Evolutionary conservation across 1,284 basidiomycete genomes (phyloP).

Genomic region (Pseudomicrostroma phylloplanum): DNA sequence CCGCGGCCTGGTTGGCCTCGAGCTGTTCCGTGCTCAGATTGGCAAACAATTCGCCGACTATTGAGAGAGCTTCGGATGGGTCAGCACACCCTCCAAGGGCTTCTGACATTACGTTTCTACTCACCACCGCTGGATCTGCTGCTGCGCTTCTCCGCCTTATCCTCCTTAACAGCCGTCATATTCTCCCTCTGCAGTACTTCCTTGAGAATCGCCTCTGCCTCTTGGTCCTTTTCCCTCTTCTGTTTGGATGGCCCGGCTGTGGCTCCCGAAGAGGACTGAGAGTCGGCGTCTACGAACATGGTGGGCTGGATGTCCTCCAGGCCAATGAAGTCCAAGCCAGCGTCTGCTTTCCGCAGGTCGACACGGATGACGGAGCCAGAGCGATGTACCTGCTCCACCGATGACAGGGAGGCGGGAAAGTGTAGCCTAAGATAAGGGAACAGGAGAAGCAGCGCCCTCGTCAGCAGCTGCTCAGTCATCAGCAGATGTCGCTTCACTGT

Average conservation of each 20-base stretch:
- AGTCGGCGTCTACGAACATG: neutral
- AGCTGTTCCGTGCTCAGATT: neutral
- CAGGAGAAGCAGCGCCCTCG: neutral
- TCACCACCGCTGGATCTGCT: neutral
- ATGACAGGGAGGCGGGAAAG: neutral
- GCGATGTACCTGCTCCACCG: neutral
- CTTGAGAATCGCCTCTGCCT: neutral
- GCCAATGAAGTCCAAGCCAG: conserved; percentile 1
- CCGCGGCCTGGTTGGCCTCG: neutral
- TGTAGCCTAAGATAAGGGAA: neutral
- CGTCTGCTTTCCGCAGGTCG: neutral
- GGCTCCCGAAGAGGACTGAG: neutral
- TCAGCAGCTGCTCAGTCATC: neutral
- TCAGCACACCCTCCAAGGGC: no score
- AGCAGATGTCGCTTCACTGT: neutral
- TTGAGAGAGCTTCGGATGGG: no score
- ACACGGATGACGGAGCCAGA: neutral
- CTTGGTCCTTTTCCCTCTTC: neutral
- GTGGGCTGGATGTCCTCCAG: conserved; percentile 5
- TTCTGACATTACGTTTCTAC: no score
- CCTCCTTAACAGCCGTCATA: conserved; percentile 3
- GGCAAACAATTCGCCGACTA: neutral
- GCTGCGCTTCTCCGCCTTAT: neutral
- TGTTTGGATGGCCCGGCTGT: neutral
- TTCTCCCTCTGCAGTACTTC: conserved; percentile 3